A percentile compares a stretch with the other conserved stretches of the same genome.
Conservation (phyloP, 1,139 yeast genomes). For the Taphrina populina region DNA sequence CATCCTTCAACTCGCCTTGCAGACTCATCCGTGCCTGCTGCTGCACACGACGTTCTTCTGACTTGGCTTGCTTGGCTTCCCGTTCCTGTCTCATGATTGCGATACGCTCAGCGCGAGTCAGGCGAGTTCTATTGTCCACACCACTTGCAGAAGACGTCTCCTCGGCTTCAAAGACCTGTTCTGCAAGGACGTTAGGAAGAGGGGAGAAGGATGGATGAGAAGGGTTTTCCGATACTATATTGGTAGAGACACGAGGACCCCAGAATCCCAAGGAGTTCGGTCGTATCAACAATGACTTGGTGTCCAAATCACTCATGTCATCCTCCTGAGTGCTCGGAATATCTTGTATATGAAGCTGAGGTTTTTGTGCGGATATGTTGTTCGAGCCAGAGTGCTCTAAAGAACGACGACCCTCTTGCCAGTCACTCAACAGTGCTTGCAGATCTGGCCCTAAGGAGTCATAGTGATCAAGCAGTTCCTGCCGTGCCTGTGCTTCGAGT, state of each 20-base stretch:
- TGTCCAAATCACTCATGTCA: background rate
- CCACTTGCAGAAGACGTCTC: background rate
- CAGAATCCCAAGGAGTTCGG: slow-evolving; percentile 28
- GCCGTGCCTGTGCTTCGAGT: slow-evolving; percentile 23
- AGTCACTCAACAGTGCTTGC: slow-evolving; percentile 42
- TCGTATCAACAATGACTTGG: background rate
- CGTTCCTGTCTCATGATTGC: slow-evolving; percentile 30
- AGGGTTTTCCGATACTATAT: background rate
- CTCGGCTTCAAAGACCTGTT: slow-evolving; percentile 15
- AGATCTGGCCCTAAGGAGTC: slow-evolving; percentile 44
- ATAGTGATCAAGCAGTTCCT: slow-evolving; percentile 40
- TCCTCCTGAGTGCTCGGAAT: background rate
- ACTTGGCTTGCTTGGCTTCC: slow-evolving; percentile 18
- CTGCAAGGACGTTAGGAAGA: slow-evolving; percentile 2
- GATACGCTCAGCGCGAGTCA: slow-evolving; percentile 22
- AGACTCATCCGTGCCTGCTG: background rate
- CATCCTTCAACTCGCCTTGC: slow-evolving; percentile 17
- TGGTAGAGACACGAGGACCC: slow-evolving; percentile 27
- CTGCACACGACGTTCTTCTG: slow-evolving; percentile 18
- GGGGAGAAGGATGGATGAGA: background rate
- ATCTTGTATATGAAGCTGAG: background rate
- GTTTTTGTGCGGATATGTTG: background rate
- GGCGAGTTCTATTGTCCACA: background rate
- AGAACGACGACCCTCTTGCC: slow-evolving; percentile 42
- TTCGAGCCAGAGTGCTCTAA: slow-evolving; percentile 31